Evolutionary conservation across 2,329 filamentous ascomycete genomes (phyloP), one percentile per base, ranked within the genome.

Genomic region (Teratosphaeriaceae sp.): DNA sequence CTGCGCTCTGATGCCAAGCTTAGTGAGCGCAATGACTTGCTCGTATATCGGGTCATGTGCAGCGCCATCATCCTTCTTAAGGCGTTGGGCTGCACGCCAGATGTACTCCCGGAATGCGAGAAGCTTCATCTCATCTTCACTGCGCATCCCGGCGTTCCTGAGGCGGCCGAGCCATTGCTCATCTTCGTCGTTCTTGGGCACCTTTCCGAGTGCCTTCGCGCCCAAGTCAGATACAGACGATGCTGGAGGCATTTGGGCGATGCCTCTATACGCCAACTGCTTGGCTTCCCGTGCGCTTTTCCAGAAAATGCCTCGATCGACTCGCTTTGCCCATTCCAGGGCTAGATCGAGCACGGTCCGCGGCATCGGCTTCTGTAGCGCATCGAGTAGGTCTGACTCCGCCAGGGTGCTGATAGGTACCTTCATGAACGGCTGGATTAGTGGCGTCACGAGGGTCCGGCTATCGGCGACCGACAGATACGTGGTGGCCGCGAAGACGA

Each of bases 111-210:
- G 76, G 9, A 98, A 71, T 4, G 82, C 85, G 26, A 97, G 70
- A 2, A 98, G 69, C 63, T 98, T 97, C 59, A 85, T 79, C 52
- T 98, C 92, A 53, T 98, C 90, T 34, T 96, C 89, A 1, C 73
- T 59, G 1, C 74, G 71, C 70, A 98, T 79, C 0, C 92, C 92
- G 31, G 94, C 79, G 50, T 87, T 94, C 39, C 85, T 79, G 37
- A 98, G 68, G 50, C 88, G 84, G 12, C 78, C 73, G n/a, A 98
- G 70, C 89, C 92, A 97, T 53, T 88, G 80, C 49, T 96, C 88
- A 59, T 98, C 92, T 62, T 97, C 90, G 7, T 94, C 88, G 52
- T 89, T 95, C 58, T 81, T 89, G 1, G 76, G 67, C 3, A 85
- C 68, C 52, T 78, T 80, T 49, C 72, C 75, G 21, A 92, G 65